Evolutionary conservation across 768 basidiomycete genomes (phyloP).

Genomic region (Lyophyllum shimeji): DNA sequence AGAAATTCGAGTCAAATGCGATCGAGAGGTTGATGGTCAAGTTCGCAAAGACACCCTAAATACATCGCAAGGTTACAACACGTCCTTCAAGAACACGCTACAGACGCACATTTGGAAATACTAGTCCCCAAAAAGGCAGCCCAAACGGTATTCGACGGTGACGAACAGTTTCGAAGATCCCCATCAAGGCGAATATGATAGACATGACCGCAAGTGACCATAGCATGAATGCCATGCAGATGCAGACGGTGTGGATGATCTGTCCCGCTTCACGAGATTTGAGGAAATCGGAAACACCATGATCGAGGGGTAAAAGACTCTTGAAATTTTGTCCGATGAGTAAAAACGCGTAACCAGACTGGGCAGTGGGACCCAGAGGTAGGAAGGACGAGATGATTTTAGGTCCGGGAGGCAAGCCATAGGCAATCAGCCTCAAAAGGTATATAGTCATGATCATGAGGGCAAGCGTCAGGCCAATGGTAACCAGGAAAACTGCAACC

Average conservation of each 20-base stretch:
- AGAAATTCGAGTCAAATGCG: slow-evolving; percentile 51
- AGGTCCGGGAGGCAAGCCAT: slow-evolving; percentile 46
- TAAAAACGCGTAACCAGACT: slow-evolving; percentile 58
- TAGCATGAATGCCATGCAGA: slow-evolving; percentile 48
- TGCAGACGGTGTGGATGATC: slow-evolving; percentile 43
- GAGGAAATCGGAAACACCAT: slow-evolving; percentile 35
- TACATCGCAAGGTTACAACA: neutral
- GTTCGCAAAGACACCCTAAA: slow-evolving; percentile 65
- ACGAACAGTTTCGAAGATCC: slow-evolving; percentile 41
- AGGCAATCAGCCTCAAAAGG: slow-evolving; percentile 53
- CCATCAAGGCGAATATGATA: slow-evolving; percentile 56
- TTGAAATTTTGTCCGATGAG: slow-evolving; percentile 53
- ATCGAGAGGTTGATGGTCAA: slow-evolving; percentile 53
- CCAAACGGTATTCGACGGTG: slow-evolving; percentile 47
- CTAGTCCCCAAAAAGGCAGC: slow-evolving; percentile 63
- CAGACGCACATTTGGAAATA: slow-evolving; percentile 65
- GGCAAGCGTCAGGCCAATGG: slow-evolving; percentile 56
- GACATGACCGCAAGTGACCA: slow-evolving; percentile 69
- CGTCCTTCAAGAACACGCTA: neutral
- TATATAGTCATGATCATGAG: slow-evolving; percentile 70
- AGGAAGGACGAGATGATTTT: slow-evolving; percentile 62
- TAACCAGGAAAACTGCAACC: slow-evolving; percentile 54
- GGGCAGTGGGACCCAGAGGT: slow-evolving; percentile 74
- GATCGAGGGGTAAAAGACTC: slow-evolving; percentile 29
- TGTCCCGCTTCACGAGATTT: slow-evolving; percentile 29